Conservation (phyloP, 257 asterid species). For the Fraxinus americana region DNA sequence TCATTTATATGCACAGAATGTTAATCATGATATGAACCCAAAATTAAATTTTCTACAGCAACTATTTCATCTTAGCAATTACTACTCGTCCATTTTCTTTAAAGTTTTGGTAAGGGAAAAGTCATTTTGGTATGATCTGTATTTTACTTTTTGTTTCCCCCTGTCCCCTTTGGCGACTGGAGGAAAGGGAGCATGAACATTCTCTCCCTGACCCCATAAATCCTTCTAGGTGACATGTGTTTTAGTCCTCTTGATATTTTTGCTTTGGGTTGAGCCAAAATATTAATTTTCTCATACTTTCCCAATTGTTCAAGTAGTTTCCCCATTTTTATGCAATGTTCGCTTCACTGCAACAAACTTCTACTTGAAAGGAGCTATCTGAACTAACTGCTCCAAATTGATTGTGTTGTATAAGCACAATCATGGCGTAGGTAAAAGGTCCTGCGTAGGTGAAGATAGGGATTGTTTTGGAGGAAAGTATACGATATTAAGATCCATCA, state of each 20-base stretch:
- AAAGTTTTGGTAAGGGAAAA: not conserved
- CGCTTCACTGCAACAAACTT: not conserved
- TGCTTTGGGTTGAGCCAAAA: not conserved
- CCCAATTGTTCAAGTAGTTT: not conserved
- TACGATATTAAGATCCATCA: not conserved
- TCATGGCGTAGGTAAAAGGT: not conserved
- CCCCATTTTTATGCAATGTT: not conserved
- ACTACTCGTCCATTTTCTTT: not conserved
- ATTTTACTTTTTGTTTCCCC: not conserved
- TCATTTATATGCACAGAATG: not conserved
- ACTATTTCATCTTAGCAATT: not conserved
- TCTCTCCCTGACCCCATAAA: not conserved
- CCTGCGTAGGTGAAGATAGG: not conserved
- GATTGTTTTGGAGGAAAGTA: not conserved
- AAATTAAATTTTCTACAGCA: not conserved
- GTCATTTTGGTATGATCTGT: not conserved
- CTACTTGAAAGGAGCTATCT: not conserved
- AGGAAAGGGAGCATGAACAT: not conserved
- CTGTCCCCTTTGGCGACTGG: not conserved
- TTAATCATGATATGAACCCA: not conserved
- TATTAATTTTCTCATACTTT: not conserved
- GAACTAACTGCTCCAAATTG: not conserved
- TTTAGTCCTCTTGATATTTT: not conserved
- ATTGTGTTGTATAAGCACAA: not conserved
- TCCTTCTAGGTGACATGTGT: not conserved